phyloP scores from a whole-genome alignment of 139 green algal species.

The Marvania coccoides region DNA sequence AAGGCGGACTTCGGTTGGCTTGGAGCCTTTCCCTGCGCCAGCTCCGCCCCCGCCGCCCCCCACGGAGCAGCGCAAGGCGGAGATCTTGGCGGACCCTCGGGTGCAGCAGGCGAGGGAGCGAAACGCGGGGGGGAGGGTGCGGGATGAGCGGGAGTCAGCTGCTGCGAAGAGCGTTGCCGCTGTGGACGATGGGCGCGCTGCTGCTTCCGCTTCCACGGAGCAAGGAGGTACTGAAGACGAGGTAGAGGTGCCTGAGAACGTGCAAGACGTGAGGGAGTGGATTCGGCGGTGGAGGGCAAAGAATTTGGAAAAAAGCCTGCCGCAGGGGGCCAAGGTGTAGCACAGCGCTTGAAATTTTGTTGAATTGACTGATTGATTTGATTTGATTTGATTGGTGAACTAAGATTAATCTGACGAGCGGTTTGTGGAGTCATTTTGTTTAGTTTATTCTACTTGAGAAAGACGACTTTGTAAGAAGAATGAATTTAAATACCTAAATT shows the following conservation, averaged over 20 bases:
- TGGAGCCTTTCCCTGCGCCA: constrained; percentile 59
- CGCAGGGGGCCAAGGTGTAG: constrained; percentile 2
- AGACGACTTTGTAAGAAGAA: too few relatives aligned
- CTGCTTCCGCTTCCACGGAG: neutral
- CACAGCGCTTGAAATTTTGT: too few relatives aligned
- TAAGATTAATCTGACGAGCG: too few relatives aligned
- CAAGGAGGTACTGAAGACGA: neutral
- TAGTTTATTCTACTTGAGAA: too few relatives aligned
- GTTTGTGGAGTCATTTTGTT: too few relatives aligned
- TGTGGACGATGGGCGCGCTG: constrained; percentile 4
- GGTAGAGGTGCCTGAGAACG: constrained; percentile 7
- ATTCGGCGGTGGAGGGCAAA: constrained; percentile 37
- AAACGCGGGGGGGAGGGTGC: constrained; percentile 26
- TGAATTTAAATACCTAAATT: too few relatives aligned
- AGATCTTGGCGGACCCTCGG: constrained; percentile 47
- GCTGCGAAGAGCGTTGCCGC: constrained; percentile 18
- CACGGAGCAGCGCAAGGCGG: constrained; percentile 49
- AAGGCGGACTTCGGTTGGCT: constrained; percentile 43
- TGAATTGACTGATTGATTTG: too few relatives aligned
- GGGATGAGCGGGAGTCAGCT: constrained; percentile 18
- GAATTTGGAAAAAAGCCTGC: constrained; percentile 18
- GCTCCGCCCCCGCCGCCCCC: constrained; percentile 55
- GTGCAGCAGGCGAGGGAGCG: constrained; percentile 4
- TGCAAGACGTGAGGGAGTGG: constrained; percentile 20
- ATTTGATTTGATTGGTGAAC: too few relatives aligned